Base-by-base conservation (phyloP, 78 protist genomes). In the Goniomonas avonlea region DNA sequence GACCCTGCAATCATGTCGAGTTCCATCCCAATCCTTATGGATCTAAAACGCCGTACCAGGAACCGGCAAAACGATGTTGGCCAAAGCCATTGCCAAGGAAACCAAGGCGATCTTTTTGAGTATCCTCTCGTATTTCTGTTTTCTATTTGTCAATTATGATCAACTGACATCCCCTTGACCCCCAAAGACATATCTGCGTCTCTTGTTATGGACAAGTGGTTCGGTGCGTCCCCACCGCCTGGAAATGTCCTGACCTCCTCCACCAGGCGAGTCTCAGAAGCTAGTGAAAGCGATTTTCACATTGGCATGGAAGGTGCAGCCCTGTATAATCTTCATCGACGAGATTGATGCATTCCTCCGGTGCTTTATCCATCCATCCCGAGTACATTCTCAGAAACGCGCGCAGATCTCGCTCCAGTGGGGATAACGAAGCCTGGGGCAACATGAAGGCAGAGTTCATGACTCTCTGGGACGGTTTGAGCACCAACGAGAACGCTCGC, bases 331-430 rank as follows among this genome's bases (percentile, higher is more conserved):
- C 2, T 63, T 63, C 43, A 63, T 63, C 18, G 71, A 63, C 45
- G 71, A 63, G 71, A 37, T 63, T 15, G 71, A 63, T 25, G 15
- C 71, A 18, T 63, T 63, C 71, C 71, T 63, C 37, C 71, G 71
- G n/a, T n/a, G n/a, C n/a, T n/a, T n/a, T n/a, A n/a, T n/a, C n/a
- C n/a, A n/a, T n/a, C n/a, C n/a, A n/a, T n/a, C n/a, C n/a, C n/a
- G n/a, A n/a, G n/a, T n/a, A n/a, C n/a, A n/a, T n/a, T n/a, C n/a
- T n/a, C n/a, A n/a, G n/a, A n/a, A n/a, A n/a, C 43, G 71, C 32
- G 71, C 39, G 71, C 50, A 63, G 37, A 25, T 39, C 32, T 43
- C 25, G 47, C 25, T 20, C 23, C 38, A 11, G 29, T 11, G 65
- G 29, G 65, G 21, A 11, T 11, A 56, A 23, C 65, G 32, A 20